Base-by-base conservation (phyloP, 169 alveolate genomes). In the Plasmodium chabaudi region DNA sequence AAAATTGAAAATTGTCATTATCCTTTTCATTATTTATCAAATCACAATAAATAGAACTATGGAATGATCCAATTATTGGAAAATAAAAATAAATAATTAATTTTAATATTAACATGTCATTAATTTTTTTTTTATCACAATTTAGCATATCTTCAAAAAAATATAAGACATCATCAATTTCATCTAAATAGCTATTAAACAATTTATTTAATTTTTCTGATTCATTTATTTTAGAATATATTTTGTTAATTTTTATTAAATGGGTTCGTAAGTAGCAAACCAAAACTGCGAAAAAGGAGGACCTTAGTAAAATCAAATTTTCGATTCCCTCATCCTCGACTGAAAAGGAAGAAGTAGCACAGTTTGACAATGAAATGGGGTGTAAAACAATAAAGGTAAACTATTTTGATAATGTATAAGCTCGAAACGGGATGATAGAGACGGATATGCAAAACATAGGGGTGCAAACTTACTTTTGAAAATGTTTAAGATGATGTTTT, bases 251-350 rank as follows among this genome's bases (percentile, higher is more conserved):
- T 65, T 21, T 75, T 61, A 75, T 75, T 21, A 75, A 7, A 19
- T 75, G 57, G 13, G 23, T 75, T 34, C 88, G 51, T 4, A 75
- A 57, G 12, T 75, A 75, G n/a, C 88, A 75, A 21, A 75, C 88
- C 12, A 75, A 44, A 19, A 75, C 49, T 21, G 88, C 49, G 34
- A 75, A 75, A 55, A 75, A 75, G 0, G 88, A 25, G 0, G 88
- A 75, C 21, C 88, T 19, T 39, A 75, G 44, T 0, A 75, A 55
- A 53, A 75, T 75, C 12, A 75, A 67, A 42, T 75, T 75, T 61
- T 75, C 88, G 21, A 75, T 75, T 10, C 88, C 88, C 15, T 75
- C 88, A 49, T 75, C 88, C 12, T 75, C 88, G 19, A 75, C 88
- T 75, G 10, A 13, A 73, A 10, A 13, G n/a, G n/a, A 19, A 9